Conservation (phyloP, 2,329 filamentous ascomycete genomes). For the Aspergillus luchuensis region DNA sequence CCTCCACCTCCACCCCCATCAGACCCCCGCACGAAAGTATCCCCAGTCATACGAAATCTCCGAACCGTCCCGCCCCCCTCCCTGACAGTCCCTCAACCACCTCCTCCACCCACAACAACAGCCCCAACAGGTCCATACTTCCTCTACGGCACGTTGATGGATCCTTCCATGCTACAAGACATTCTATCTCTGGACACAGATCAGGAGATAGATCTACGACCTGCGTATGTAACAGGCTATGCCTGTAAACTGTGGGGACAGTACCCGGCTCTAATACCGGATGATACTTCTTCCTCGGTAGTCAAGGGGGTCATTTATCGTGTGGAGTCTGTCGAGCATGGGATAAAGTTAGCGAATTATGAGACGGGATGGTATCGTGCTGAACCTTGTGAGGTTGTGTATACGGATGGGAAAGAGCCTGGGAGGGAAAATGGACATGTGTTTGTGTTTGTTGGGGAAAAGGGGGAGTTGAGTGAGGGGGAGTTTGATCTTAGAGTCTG, state of each 20-base stretch:
- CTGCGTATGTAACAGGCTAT: slow-evolving; percentile 28
- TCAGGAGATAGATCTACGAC: slow-evolving; percentile 19
- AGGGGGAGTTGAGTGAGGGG: slow-evolving; percentile 22
- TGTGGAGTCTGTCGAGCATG: slow-evolving; percentile 23
- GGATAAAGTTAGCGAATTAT: slow-evolving; percentile 25
- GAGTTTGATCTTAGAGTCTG: slow-evolving; percentile 24
- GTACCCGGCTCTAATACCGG: slow-evolving; percentile 26
- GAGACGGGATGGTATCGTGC: slow-evolving; percentile 25
- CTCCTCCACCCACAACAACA: too few relatives aligned
- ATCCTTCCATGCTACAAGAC: slow-evolving; percentile 31
- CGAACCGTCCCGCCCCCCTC: too few relatives aligned
- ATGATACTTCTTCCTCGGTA: slow-evolving; percentile 19
- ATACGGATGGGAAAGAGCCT: slow-evolving; percentile 21
- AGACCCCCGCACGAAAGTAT: too few relatives aligned
- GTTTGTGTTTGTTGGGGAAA: slow-evolving; percentile 26
- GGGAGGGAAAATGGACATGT: slow-evolving; percentile 14
- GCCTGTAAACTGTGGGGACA: slow-evolving; percentile 33
- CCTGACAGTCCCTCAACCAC: too few relatives aligned
- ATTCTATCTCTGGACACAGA: slow-evolving; percentile 22
- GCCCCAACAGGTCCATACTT: slow-evolving; percentile 33
- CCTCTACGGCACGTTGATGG: slow-evolving; percentile 42
- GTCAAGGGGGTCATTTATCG: slow-evolving; percentile 29
- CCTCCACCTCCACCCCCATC: too few relatives aligned
- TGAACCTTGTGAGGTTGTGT: slow-evolving; percentile 19
- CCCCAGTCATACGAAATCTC: too few relatives aligned